Evolutionary conservation across 2,329 filamentous ascomycete genomes (phyloP).

Genomic region (Scedosporium dehoogii): DNA sequence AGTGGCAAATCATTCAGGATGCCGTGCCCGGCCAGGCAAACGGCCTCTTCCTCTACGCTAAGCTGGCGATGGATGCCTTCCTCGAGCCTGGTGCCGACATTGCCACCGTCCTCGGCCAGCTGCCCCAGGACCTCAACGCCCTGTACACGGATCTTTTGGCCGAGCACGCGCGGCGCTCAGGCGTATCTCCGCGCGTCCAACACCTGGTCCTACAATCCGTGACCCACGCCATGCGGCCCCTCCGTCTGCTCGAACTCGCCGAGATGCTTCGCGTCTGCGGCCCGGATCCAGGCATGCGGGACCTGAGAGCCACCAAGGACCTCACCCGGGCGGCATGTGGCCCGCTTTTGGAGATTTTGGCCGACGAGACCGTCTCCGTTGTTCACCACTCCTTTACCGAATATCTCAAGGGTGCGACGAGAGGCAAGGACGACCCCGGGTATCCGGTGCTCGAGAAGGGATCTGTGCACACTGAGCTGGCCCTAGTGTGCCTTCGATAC

Average conservation of each 20-base stretch:
- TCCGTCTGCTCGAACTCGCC: slow-evolving; percentile 32
- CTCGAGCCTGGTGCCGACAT: slow-evolving; percentile 17
- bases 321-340: slow-evolving; percentile 30
- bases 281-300: not conserved
- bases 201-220: slow-evolving; percentile 27
- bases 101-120: slow-evolving; percentile 15
- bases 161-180: slow-evolving; percentile 24
- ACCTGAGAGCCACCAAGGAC: slow-evolving; percentile 22
- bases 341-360: slow-evolving; percentile 32
- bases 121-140: slow-evolving; percentile 25
- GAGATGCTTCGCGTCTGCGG: slow-evolving; percentile 17
- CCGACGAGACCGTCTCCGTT: slow-evolving; percentile 33
- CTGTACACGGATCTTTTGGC: slow-evolving; percentile 30
- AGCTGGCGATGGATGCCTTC: slow-evolving; percentile 29
- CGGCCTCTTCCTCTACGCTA: slow-evolving; percentile 35
- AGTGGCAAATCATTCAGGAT: slow-evolving; percentile 15
- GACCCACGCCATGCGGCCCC: slow-evolving; percentile 28
- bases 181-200: slow-evolving; percentile 22
- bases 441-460: slow-evolving; percentile 14
- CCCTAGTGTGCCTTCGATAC: slow-evolving; percentile 13
- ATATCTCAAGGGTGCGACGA: slow-evolving; percentile 20
- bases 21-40: slow-evolving; percentile 25
- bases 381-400: slow-evolving; percentile 40
- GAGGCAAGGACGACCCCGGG: not conserved
- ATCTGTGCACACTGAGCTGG: slow-evolving; percentile 14